Conservation (phyloP, 805 yeast species). For the Candida quercuum region DNA sequence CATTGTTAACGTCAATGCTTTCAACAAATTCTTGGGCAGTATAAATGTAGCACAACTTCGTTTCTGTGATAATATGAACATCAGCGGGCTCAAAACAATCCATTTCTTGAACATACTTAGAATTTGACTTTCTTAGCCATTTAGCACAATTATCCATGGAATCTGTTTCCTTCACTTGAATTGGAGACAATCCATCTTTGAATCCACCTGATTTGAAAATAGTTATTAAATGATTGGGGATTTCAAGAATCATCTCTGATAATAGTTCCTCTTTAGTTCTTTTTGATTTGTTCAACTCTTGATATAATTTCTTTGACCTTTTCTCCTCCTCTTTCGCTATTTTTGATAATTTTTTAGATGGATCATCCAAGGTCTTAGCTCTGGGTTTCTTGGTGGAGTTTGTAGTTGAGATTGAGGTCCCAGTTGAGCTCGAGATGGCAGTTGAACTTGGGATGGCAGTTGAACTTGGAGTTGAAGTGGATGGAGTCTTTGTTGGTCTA, state of each 20-base stretch:
- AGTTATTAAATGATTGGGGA: conserved; percentile 29
- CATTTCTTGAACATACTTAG: conserved; percentile 40
- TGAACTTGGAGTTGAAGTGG: neutral
- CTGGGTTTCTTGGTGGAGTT: too few species aligned
- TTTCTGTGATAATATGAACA: conserved; percentile 37
- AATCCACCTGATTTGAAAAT: conserved; percentile 26
- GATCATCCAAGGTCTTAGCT: too few species aligned
- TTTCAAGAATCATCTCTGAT: conserved; percentile 41
- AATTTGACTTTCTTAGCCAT: conserved; percentile 46
- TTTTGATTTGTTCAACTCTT: conserved; percentile 31
- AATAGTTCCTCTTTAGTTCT: conserved; percentile 47
- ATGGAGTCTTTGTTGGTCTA: too few species aligned
- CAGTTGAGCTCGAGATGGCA: neutral
- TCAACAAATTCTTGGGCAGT: conserved; percentile 41
- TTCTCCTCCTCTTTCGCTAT: conserved; percentile 8
- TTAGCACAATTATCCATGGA: conserved; percentile 35
- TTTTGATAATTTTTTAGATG: too few species aligned
- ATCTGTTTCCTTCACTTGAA: conserved; percentile 23
- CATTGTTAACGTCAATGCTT: conserved; percentile 23
- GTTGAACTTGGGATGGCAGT: neutral
- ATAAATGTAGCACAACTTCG: conserved; percentile 36
- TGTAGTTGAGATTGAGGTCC: too few species aligned
- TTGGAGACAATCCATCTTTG: conserved; percentile 12
- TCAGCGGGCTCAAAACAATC: conserved; percentile 54
- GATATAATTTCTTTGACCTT: conserved; percentile 14